Evolutionary conservation across 768 basidiomycete genomes (phyloP), one percentile per base, ranked within the genome.

Genomic region (Pulveroboletus frians): DNA sequence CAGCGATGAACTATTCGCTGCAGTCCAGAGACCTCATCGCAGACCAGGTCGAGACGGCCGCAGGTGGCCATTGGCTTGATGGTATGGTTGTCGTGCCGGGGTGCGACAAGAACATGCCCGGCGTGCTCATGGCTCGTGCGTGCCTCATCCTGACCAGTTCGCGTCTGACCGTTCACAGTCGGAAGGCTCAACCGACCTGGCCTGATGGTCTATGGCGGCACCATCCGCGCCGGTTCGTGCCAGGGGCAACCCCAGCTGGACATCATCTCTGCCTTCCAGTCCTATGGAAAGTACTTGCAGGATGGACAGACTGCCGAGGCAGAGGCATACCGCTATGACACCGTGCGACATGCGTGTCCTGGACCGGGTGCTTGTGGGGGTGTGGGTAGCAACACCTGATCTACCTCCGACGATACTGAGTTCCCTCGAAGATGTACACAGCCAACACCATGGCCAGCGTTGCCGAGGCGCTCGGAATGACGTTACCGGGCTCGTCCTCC

Each of bases 81-180:
- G 96, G 92, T 35, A 90, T 96, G 88, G 92, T 97, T 34, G 92
- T 92, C 51, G 77, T 99, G 46, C 96, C 96, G 18, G 96, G 94
- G 35, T 98, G 92, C 65, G 95, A 99, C 75, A 99, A 99, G 74
- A 99, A 99, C 72, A 98, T 99, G 95, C 96, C 96, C n/a, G 96
- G 96, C 53, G 94, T 96, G 32, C 75, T 97, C 59, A 99, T 99
- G 80, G 96, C 92, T 41, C 81, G 90, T 92, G 61, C 71, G 88
- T 81, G 23, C 11, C 43, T 46, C 43, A 18, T 43, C 27, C 15
- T n/a, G 15, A 27, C 14, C 9, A 1, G 30, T 46, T 36, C 31
- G 4, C 13, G 30, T 55, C 54, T 63, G 4, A 67, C 37, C 6
- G 15, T 39, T 23, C 34, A 37, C 57, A 92, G 90, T 99, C 45